A percentile compares a stretch with the other conserved stretches of the same genome.
These are phyloP conservation scores for Abortiporus biennis DNA, from an alignment of 1,284 basidiomycete species.

Conservation along the genomic window DNA sequence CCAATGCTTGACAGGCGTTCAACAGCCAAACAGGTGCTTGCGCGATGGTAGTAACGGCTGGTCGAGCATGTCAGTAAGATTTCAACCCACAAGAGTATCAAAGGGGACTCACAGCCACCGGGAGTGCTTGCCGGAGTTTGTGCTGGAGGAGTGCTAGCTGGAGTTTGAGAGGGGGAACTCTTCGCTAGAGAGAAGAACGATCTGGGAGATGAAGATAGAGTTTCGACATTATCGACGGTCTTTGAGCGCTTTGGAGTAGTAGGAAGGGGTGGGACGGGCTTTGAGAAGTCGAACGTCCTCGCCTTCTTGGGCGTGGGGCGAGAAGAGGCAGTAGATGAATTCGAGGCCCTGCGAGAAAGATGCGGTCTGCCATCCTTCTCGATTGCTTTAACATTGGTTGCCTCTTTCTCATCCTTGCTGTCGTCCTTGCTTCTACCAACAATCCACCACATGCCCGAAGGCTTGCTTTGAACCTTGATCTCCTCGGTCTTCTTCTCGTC, in stretches of 20 bases:
- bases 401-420: constrained; percentile 29
- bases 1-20: constrained; percentile 67
- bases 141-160: constrained; percentile 14
- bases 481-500: constrained; percentile 49
- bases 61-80: constrained; percentile 7
- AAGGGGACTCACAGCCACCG: constrained; percentile 22
- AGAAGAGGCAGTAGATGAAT: constrained; percentile 11
- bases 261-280: constrained; percentile 22
- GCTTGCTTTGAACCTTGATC: constrained; percentile 51
- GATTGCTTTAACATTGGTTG: too few relatives aligned
- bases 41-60: constrained; percentile 44
- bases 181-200: constrained; percentile 13
- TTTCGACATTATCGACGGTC: constrained; percentile 21
- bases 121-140: constrained; percentile 20
- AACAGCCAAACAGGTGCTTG: constrained; percentile 69
- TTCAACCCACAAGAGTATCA: neutral
- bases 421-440: constrained; percentile 36
- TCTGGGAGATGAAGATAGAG: constrained; percentile 8
- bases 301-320: constrained; percentile 16
- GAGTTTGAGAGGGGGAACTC: too few relatives aligned
- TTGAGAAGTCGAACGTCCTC: constrained; percentile 19
- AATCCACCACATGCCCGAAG: constrained; percentile 56
- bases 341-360: constrained; percentile 7
- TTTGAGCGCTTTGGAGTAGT: constrained; percentile 19
- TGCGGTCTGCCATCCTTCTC: constrained; percentile 7